Percentiles rank a stretch among this genome's conserved stretches.
Evolutionary conservation across 805 yeast species (phyloP).

Genomic region (Yarrowia alimentaria): DNA sequence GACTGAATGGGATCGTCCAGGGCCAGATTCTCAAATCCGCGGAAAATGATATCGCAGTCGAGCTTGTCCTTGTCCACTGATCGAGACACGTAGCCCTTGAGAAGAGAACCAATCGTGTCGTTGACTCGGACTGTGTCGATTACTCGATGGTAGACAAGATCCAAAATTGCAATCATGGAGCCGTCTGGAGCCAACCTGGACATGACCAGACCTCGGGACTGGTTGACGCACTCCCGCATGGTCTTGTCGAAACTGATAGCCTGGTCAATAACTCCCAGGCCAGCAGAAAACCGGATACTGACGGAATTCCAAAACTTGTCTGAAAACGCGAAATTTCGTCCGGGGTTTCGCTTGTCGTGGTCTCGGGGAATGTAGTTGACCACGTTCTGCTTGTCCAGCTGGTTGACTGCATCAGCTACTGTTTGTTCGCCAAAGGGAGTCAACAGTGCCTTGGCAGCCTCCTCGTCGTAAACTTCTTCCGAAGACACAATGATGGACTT

Average conservation of each 20-base stretch:
- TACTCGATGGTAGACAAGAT: constrained; percentile 47
- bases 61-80: constrained; percentile 63
- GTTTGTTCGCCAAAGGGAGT: constrained; percentile 46
- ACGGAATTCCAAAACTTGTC: constrained; percentile 51
- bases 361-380: constrained; percentile 42
- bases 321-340: constrained; percentile 54
- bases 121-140: constrained; percentile 52
- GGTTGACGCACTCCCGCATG: constrained; percentile 45
- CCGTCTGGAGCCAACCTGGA: constrained; percentile 58
- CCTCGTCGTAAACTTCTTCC: constrained; percentile 48
- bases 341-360: constrained; percentile 41
- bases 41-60: constrained; percentile 60
- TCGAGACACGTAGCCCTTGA: constrained; percentile 72
- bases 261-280: constrained; percentile 43
- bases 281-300: constrained; percentile 40
- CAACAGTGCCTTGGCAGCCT: constrained; percentile 50
- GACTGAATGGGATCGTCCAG: constrained; percentile 20
- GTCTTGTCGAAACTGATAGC: constrained; percentile 50
- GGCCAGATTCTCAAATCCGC: constrained; percentile 30
- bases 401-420: constrained; percentile 51
- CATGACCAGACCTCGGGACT: constrained; percentile 54
- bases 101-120: constrained; percentile 35
- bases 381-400: constrained; percentile 47
- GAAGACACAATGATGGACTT: constrained; percentile 58
- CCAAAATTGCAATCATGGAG: constrained; percentile 60